A percentile compares a stretch with the other conserved stretches of the same genome.
Evolutionary conservation across 1,284 basidiomycete species (phyloP).

Genomic region (Ustilago loliicola): DNA sequence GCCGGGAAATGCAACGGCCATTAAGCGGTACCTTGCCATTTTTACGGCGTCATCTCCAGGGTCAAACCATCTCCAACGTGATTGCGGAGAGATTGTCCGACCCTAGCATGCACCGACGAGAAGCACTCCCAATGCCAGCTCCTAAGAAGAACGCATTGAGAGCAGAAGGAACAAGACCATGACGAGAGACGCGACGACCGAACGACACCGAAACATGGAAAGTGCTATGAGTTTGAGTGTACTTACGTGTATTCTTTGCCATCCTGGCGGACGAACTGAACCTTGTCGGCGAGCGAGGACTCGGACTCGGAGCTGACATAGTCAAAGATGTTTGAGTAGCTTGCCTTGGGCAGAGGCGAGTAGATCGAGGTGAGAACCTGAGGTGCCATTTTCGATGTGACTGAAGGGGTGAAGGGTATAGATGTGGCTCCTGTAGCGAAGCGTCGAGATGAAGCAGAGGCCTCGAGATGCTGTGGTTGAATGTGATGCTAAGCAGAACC

Average conservation of each 20-base stretch:
- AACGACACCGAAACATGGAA: constrained; percentile 1
- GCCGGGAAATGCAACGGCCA: background rate
- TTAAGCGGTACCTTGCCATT: background rate
- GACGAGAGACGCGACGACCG: constrained; percentile 3
- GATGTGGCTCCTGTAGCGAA: background rate
- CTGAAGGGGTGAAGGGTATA: background rate
- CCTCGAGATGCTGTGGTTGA: background rate
- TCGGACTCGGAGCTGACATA: constrained; percentile 55
- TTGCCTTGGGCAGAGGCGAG: constrained; percentile 50
- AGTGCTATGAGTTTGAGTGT: background rate
- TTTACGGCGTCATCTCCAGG: background rate
- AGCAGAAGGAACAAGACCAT: background rate
- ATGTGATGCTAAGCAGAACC: background rate
- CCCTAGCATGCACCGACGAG: too few species aligned
- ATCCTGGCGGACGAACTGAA: constrained; percentile 51
- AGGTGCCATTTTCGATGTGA: constrained; percentile 32
- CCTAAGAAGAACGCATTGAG: background rate
- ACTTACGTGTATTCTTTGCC: constrained; percentile 53
- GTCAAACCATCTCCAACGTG: background rate
- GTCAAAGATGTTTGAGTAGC: constrained; percentile 56
- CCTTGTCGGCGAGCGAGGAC: constrained; percentile 46
- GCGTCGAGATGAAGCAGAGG: background rate
- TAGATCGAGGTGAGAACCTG: constrained; percentile 57
- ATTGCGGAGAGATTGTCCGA: too few species aligned
- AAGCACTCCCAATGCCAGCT: background rate